Evolutionary conservation across 2,329 filamentous ascomycete genomes (phyloP).

Genomic region (Domatiomyces catenatus): DNA sequence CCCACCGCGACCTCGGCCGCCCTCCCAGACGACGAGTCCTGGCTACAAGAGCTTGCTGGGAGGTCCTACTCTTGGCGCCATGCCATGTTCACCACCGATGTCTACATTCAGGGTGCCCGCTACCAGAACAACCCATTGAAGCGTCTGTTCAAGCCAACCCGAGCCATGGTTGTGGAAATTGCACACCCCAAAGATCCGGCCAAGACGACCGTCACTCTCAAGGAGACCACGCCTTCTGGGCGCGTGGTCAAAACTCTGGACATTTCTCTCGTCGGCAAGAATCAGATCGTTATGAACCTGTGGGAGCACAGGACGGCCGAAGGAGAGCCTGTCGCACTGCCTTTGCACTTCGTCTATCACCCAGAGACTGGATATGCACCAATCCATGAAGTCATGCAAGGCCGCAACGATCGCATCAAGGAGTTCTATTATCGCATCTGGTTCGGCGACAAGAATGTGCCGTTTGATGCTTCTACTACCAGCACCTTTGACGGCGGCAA

Average conservation of each 20-base stretch:
- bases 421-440: constrained; percentile 97
- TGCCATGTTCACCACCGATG: constrained; percentile 82
- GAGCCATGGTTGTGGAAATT: constrained; percentile 82
- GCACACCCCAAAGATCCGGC: constrained; percentile 61
- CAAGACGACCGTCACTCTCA: constrained; percentile 73
- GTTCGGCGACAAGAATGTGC: constrained; percentile 76
- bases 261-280: constrained; percentile 57
- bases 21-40: constrained; percentile 65
- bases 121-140: constrained; percentile 95
- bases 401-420: constrained; percentile 94
- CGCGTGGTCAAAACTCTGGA: constrained; percentile 82
- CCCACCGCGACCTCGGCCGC: constrained; percentile 57
- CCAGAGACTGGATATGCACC: constrained; percentile 95
- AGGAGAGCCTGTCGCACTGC: constrained; percentile 64
- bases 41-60: constrained; percentile 79
- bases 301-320: constrained; percentile 85
- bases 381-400: constrained; percentile 90
- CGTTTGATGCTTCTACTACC: constrained; percentile 72
- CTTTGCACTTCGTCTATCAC: constrained; percentile 81
- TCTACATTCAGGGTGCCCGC: constrained; percentile 86
- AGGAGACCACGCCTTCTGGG: constrained; percentile 72
- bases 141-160: constrained; percentile 72
- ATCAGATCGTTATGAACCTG: constrained; percentile 75
- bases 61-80: constrained; percentile 81
- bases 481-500: constrained; percentile 81